Conservation (phyloP, 805 yeast genomes). For the Blastobotrys robertii region DNA sequence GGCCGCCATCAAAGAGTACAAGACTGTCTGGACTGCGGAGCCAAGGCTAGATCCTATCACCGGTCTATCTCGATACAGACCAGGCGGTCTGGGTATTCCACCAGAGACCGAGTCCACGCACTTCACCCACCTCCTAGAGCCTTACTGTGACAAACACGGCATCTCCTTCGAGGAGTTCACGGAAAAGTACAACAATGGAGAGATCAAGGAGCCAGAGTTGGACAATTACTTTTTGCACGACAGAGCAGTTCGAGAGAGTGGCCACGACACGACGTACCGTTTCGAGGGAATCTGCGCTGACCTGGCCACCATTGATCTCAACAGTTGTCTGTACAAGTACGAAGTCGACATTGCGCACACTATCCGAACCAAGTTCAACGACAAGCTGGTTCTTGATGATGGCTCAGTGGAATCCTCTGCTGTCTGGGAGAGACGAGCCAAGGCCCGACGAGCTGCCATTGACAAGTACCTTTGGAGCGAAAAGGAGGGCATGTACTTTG, state of each 20-base stretch:
- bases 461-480: constrained; percentile 79
- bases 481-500: constrained; percentile 66
- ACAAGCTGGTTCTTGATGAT: constrained; percentile 32
- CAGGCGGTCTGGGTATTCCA: constrained; percentile 87
- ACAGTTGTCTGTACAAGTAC: constrained; percentile 78
- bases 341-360: constrained; percentile 72
- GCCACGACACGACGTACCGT: constrained; percentile 90
- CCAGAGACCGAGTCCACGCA: constrained; percentile 94
- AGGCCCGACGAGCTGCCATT: constrained; percentile 42
- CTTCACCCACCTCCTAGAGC: constrained; percentile 59
- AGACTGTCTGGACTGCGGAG: constrained; percentile 61
- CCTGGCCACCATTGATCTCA: constrained; percentile 84
- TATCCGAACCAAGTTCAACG: constrained; percentile 47
- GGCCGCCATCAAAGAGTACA: constrained; percentile 84
- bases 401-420: constrained; percentile 38
- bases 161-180: constrained; percentile 54
- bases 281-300: constrained; percentile 84
- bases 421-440: constrained; percentile 57
- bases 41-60: constrained; percentile 69
- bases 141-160: constrained; percentile 56
- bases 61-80: constrained; percentile 83
- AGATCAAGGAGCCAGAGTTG: constrained; percentile 63
- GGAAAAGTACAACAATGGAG: constrained; percentile 54
- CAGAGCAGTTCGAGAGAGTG: constrained; percentile 90
- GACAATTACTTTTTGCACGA: constrained; percentile 88